Evolutionary conservation across 768 basidiomycete species (phyloP), one percentile per base, ranked within the genome.

Genomic region (Tylopilus felleus): DNA sequence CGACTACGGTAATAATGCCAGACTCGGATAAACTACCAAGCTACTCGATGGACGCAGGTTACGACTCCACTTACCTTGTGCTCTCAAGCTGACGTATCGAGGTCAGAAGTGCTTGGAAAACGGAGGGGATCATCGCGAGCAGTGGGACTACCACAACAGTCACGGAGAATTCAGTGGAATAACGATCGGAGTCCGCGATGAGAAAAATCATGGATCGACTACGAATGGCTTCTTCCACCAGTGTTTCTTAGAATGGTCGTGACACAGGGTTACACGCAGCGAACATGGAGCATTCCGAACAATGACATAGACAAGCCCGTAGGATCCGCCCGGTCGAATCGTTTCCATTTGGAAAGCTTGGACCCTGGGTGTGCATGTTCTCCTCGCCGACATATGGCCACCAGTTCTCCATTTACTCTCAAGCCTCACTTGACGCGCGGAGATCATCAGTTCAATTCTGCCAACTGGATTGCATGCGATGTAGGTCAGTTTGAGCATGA

Each of bases 311-410:
- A 49, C 48, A 52, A 41, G 43, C 49, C 52, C 53, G 10, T 49
- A 25, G 36, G 53, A 55, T 58, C 52, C 52, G 10, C 56, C 42
- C 23, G 12, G 36, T 17, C 43, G 35, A 53, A 58, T 61, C 56
- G 19, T 40, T 55, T 52, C 22, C n/a, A 54, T 52, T 33, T 33
- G 45, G 51, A 49, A 60, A 9, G 8, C 33, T 38, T 19, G n/a
- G 38, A 43, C 44, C 29, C 46, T 47, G n/a, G 12, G 31, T 41
- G 38, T 13, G 31, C 42, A 21, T 22, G 43, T 47, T 31, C 6
- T 16, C 22, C 22, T 33, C 19, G 38, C 22, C 46, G 25, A 51
- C n/a, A 9, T n/a, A 25, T 42, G 41, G 45, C 40, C 41, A 39
- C 35, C 29, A 35, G 28, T 19, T 38, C 38, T 19, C 38, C 38